Evolutionary conservation across 768 basidiomycete species (phyloP), one percentile per base, ranked within the genome.

Genomic region (Lactifluus pinguis): DNA sequence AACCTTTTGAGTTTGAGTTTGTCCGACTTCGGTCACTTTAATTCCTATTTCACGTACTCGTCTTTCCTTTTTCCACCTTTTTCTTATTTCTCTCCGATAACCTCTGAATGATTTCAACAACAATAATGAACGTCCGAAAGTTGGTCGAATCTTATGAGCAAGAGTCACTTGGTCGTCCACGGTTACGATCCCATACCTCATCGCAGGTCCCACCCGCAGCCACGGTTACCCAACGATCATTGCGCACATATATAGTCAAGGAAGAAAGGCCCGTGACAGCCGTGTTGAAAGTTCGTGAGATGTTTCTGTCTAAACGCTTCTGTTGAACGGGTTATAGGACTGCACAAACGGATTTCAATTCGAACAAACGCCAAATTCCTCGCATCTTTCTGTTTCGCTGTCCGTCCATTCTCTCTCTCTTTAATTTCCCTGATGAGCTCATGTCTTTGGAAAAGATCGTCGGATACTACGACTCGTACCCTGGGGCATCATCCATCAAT

Each of bases 41-140:
- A 25, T 25, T 25, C 4, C 10, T 14, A 8, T 34, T 34, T 34
- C 38, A 10, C 13, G 5, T 13, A 39, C 38, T 13, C 38, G 11
- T 14, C 38, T 39, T 39, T 39, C 38, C 9, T 9, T 34, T 32
- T 34, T 34, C 9, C 32, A 5, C 32, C 3, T 34, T 34, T 5
- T 5, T 34, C 3, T 6, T 34, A 25, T 25, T 25, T 25, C 25
- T 25, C 25, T 25, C 25, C 25, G 25, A n/a, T n/a, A n/a, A n/a
- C n/a, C n/a, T 39, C n/a, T 41, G 50, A 21, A 60, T 52, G 50
- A 47, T 56, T 51, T 25, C 25, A 25, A 25, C 25, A 25, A 25
- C 60, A 49, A 60, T n/a, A 36, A 62, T 62, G 61, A 62, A 58
- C 47, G 61, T 62, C 29, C 47, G 61, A 44, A 62, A 54, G 30